Percentiles rank a stretch among this genome's conserved stretches.
Evolutionary conservation across 1,284 basidiomycete species (phyloP).

Genomic region (Cutaneotrichosporon daszewskae): DNA sequence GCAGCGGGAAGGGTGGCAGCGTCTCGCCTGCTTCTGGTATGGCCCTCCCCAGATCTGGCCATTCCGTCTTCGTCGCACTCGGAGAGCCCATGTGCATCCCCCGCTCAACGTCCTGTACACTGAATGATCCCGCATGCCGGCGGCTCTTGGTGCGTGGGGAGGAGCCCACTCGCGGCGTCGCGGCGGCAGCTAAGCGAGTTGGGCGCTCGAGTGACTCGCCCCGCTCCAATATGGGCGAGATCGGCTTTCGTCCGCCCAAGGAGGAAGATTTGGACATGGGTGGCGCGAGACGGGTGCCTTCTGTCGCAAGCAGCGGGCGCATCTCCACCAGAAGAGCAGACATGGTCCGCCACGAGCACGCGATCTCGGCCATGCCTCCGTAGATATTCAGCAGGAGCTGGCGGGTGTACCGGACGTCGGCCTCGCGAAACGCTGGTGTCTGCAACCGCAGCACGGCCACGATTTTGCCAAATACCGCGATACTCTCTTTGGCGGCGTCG

Average conservation of each 20-base stretch:
- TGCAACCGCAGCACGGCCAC: conserved; percentile 76
- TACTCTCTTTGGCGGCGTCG: conserved; percentile 77
- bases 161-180: conserved; percentile 8
- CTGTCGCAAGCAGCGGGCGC: conserved; percentile 54
- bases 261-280: conserved; percentile 15
- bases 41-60: conserved; percentile 10
- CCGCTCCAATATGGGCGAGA: conserved; percentile 43
- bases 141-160: conserved; percentile 52
- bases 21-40: conserved; percentile 13
- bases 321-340: conserved; percentile 67
- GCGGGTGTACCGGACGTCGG: conserved; percentile 80
- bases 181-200: not conserved
- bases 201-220: conserved; percentile 5
- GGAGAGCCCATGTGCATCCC: conserved; percentile 66
- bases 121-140: conserved; percentile 89
- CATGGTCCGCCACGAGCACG: conserved; percentile 76
- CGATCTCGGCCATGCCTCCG: conserved; percentile 83
- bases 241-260: conserved; percentile 33
- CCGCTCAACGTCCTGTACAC: conserved; percentile 80
- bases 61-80: conserved; percentile 7
- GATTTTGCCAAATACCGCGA: conserved; percentile 80
- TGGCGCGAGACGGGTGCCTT: conserved; percentile 10
- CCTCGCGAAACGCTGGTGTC: conserved; percentile 58
- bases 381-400: conserved; percentile 84
- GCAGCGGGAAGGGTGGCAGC: conserved; percentile 15